Evolutionary conservation across 2,329 filamentous ascomycete genomes (phyloP), one percentile per base, ranked within the genome.

Genomic region (Sclerotinia subarctica): DNA sequence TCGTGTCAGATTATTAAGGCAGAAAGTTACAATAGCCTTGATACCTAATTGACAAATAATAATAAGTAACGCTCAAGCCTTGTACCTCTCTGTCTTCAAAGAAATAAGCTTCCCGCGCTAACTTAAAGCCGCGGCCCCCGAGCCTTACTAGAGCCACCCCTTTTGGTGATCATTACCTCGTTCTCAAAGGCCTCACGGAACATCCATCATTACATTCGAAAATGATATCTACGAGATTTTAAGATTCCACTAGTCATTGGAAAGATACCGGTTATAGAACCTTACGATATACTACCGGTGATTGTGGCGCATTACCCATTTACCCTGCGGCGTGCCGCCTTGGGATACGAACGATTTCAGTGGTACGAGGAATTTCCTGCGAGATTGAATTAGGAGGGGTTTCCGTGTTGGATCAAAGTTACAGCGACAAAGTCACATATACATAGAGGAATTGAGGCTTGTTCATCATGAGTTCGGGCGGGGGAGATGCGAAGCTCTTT

Each of bases 401-500:
- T 72, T 65, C 68, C 29, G 52, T 58, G 52, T 64, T 69, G 57
- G 68, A 59, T 68, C 42, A 32, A 47, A 17, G 42, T 47, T 57
- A 60, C 42, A 64, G 42, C 59, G 26, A 67, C n/a, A 63, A 24
- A 35, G 42, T 63, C 32, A 53, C 69, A 70, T 66, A 70, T 17
- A 52, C n/a, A 69, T 54, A 63, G 53, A 38, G 58, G 52, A 68
- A 71, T 73, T 72, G 69, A 72, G 68, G 58, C 66, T 62, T 67
- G 66, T 63, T 65, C 70, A 76, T 64, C 58, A 78, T 78, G 77
- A 76, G 74, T 72, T 77, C 76, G 67, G 81, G 88, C 80, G 92
- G 92, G 82, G 93, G 95, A 81, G 95, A 98, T 88, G 96, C 95
- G 83, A 98, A 97, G 88, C 90, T 99, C 83, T 99, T 99, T 84